Evolutionary conservation across 2,329 filamentous ascomycete species (phyloP).

Genomic region (Myriosclerotinia scirpicola): DNA sequence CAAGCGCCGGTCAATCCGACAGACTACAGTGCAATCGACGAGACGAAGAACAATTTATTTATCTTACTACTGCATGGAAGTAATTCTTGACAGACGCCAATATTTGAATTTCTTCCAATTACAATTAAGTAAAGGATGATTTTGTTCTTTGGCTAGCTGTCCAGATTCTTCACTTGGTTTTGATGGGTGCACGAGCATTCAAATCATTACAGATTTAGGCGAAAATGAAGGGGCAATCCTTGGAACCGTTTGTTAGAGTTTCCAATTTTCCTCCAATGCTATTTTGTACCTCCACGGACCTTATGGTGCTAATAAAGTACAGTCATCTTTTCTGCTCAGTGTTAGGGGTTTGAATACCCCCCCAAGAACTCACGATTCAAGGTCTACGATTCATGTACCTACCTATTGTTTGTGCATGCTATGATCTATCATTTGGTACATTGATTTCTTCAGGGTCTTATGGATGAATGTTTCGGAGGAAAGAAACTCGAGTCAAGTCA

Average conservation of each 20-base stretch:
- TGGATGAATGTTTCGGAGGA: not conserved
- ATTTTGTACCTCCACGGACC: slow-evolving; percentile 5
- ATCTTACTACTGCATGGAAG: slow-evolving; percentile 15
- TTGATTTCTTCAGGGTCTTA: not conserved
- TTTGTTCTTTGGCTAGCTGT: not conserved
- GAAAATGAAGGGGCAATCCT: slow-evolving; percentile 20
- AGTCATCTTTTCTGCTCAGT: not conserved
- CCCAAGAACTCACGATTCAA: not conserved
- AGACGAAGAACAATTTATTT: slow-evolving; percentile 1
- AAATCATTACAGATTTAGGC: not conserved
- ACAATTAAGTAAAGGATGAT: not conserved
- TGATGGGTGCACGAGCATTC: slow-evolving; percentile 11
- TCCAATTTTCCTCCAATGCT: not conserved
- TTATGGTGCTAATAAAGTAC: not conserved
- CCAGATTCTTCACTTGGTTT: not conserved
- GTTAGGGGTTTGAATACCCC: not conserved
- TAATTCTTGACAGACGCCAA: not conserved
- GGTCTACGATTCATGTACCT: not conserved
- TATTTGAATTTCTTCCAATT: not conserved
- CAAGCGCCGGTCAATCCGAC: slow-evolving; percentile 9
- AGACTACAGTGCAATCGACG: not conserved
- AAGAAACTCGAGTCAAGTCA: not conserved
- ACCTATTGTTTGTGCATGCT: not conserved
- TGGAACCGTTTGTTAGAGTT: not conserved
- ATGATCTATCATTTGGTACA: not conserved